Conservation (phyloP, 179 eudicot species). For the Patellifolia procumbens region DNA sequence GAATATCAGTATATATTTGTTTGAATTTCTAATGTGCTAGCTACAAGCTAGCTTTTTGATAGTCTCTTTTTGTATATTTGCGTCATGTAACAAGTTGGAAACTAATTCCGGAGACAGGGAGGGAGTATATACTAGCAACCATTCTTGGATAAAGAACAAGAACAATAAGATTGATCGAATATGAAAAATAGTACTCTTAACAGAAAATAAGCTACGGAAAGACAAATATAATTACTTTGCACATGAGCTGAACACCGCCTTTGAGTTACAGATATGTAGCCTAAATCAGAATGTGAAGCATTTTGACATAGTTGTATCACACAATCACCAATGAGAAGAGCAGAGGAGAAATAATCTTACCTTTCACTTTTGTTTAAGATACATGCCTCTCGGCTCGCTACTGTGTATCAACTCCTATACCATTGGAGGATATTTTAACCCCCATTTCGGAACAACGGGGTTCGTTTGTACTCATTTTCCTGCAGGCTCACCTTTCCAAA, state of each 20-base stretch:
- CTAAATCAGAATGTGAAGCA: constrained; percentile 12
- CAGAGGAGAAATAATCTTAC: not conserved
- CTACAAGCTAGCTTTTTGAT: too few species aligned
- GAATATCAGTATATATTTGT: too few species aligned
- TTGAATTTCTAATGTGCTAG: too few species aligned
- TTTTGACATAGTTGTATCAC: constrained; percentile 11
- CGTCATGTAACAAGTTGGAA: too few species aligned
- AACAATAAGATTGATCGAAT: not conserved
- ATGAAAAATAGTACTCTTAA: not conserved
- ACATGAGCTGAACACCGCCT: constrained; percentile 8
- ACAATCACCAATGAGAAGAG: not conserved
- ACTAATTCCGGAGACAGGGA: not conserved
- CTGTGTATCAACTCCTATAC: constrained; percentile 5
- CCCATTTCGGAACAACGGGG: constrained; percentile 8
- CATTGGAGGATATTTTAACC: not conserved
- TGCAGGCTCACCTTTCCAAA: constrained; percentile 31
- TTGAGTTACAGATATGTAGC: constrained; percentile 1
- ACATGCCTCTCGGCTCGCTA: not conserved
- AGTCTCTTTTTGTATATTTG: too few species aligned
- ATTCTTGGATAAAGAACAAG: not conserved
- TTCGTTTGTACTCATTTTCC: constrained; percentile 16
- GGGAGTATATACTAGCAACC: not conserved
- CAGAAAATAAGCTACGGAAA: not conserved
- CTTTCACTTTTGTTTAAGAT: constrained; percentile 19
- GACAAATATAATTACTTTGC: constrained; percentile 3